Conservation (phyloP, 179 eudicot species). For the Kewa caespitosa region DNA sequence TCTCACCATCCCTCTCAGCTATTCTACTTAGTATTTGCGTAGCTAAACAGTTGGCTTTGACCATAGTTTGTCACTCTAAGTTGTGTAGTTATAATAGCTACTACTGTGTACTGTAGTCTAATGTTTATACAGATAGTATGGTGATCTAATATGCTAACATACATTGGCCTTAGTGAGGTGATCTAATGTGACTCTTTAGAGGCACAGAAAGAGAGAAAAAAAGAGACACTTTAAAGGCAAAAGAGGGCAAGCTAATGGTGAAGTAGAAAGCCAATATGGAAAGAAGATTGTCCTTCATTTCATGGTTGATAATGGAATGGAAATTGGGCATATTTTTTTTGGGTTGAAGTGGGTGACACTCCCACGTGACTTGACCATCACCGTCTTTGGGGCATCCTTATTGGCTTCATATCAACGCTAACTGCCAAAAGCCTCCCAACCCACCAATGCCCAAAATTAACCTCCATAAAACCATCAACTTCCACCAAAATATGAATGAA, state of each 20-base stretch:
- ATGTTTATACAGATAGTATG: background rate
- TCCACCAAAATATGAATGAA: background rate
- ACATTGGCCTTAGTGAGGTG: conserved; percentile 23
- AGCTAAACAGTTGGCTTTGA: background rate
- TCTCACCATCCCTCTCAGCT: background rate
- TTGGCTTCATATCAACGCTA: conserved; percentile 41
- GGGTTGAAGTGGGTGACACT: conserved; percentile 34
- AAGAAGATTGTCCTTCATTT: conserved; percentile 15
- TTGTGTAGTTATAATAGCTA: too few relatives aligned
- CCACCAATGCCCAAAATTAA: conserved; percentile 14
- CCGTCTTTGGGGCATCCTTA: conserved; percentile 26
- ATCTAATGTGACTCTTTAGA: conserved; percentile 17
- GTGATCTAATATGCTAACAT: conserved; percentile 8
- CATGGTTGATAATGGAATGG: conserved; percentile 16
- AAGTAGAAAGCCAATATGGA: conserved; percentile 8
- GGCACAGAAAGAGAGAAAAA: conserved; percentile 18
- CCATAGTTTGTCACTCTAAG: too few relatives aligned
- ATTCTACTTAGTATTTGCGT: background rate
- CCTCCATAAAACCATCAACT: conserved; percentile 15
- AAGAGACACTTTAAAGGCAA: conserved; percentile 20
- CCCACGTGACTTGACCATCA: conserved; percentile 39
- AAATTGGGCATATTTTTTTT: conserved; percentile 2
- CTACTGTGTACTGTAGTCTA: background rate
- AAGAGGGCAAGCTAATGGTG: conserved; percentile 9
- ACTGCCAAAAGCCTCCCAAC: conserved; percentile 21